Conservation (phyloP, 495 filamentous ascomycete species). For the Penicillium samsonianum region DNA sequence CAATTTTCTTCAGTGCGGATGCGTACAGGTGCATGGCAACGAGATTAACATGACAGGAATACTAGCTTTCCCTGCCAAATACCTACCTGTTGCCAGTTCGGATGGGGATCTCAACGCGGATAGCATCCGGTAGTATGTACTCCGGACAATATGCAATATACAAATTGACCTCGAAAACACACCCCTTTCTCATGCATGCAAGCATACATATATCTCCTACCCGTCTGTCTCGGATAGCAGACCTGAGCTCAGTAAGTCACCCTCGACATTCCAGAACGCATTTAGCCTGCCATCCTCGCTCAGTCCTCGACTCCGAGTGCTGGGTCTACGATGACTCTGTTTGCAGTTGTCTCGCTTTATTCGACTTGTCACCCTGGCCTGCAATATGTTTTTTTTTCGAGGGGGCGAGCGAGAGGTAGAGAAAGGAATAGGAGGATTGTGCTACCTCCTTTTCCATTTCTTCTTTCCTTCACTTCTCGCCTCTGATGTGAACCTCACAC, state of each 20-base stretch:
- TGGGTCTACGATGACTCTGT: constrained; percentile 7
- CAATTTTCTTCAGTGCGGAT: neutral
- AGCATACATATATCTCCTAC: constrained; percentile 18
- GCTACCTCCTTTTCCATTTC: neutral
- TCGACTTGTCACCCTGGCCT: neutral
- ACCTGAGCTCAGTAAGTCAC: constrained; percentile 20
- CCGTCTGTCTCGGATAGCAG: constrained; percentile 33
- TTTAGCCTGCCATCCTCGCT: constrained; percentile 5
- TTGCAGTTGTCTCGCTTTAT: constrained; percentile 16
- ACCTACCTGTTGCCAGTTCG: neutral
- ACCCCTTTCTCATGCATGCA: constrained; percentile 14
- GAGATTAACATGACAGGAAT: neutral
- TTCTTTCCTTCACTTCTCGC: neutral
- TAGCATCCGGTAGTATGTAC: neutral
- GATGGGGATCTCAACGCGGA: neutral
- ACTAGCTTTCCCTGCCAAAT: neutral
- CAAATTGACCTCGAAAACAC: constrained; percentile 3
- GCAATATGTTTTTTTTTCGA: neutral
- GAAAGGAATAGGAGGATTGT: neutral
- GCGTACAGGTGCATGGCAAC: constrained; percentile 1
- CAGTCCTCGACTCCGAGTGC: constrained; percentile 17
- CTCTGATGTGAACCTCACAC: neutral
- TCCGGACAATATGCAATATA: neutral
- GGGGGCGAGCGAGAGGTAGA: neutral
- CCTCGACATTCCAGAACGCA: constrained; percentile 13